Conservation (phyloP, 202 grass and related monocot species). For the Setaria viridis region DNA sequence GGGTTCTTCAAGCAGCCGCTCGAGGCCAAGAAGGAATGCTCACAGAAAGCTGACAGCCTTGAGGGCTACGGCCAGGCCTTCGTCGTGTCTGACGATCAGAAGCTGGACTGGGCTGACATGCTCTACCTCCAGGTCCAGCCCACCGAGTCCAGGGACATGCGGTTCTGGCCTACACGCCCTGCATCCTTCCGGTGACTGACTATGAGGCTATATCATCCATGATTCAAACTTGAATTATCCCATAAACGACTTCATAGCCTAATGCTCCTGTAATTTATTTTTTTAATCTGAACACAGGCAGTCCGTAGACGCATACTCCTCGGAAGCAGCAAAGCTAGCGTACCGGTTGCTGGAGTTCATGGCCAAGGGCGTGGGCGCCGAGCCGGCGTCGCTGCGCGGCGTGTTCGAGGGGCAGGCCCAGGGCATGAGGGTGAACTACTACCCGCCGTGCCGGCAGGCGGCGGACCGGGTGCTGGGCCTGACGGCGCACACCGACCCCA, state of each 20-base stretch:
- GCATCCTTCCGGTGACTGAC: constrained; percentile 48
- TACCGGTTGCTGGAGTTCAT: constrained; percentile 49
- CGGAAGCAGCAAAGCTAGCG: constrained; percentile 26
- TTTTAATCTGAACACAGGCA: neutral
- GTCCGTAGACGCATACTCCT: constrained; percentile 44
- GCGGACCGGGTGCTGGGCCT: constrained; percentile 55
- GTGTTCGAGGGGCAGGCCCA: constrained; percentile 36
- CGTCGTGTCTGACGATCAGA: constrained; percentile 54
- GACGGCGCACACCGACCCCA: constrained; percentile 54
- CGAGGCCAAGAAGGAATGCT: constrained; percentile 52
- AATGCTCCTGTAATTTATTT: no score
- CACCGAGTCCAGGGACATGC: constrained; percentile 1
- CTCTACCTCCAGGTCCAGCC: constrained; percentile 51
- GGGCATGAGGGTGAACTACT: constrained; percentile 52
- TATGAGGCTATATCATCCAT: no score
- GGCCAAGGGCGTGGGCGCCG: constrained; percentile 46
- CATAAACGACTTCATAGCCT: no score
- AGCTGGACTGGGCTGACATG: constrained; percentile 70
- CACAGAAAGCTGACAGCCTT: constrained; percentile 17
- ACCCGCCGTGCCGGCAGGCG: constrained; percentile 54
- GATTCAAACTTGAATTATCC: no score
- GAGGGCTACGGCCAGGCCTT: constrained; percentile 68
- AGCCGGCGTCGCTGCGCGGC: constrained; percentile 37
- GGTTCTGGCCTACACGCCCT: constrained; percentile 55
- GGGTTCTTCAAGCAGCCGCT: constrained; percentile 61